A percentile compares a stretch with the other conserved stretches of the same genome.
These are phyloP conservation scores for Blastobotrys peoriensis DNA, from an alignment of 805 yeast species.

Conservation along the genomic window DNA sequence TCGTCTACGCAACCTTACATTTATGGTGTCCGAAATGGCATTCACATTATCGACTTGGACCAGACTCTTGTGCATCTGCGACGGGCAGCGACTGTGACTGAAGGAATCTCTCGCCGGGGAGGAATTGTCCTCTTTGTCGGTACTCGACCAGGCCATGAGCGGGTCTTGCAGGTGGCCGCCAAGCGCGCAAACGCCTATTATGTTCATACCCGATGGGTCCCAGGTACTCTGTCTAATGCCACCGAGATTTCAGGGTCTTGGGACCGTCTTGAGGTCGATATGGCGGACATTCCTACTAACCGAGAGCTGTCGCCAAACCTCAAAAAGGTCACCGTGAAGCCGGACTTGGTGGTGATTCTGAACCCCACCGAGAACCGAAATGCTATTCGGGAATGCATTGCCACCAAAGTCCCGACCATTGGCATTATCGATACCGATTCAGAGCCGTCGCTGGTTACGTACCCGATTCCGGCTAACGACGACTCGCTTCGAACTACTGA, in stretches of 20 bases:
- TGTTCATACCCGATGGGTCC: conserved; percentile 83
- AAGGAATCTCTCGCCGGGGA: conserved; percentile 76
- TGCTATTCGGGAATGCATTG: conserved; percentile 74
- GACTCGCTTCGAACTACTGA: conserved; percentile 80
- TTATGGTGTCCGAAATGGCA: conserved; percentile 83
- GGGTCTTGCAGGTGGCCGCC: conserved; percentile 76
- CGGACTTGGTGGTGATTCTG: conserved; percentile 80
- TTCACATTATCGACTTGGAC: conserved; percentile 85
- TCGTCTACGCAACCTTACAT: conserved; percentile 80
- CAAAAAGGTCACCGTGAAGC: conserved; percentile 53
- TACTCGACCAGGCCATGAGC: conserved; percentile 68
- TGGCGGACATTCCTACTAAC: conserved; percentile 61
- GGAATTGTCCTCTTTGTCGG: conserved; percentile 85
- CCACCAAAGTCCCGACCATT: conserved; percentile 81
- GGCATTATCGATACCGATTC: conserved; percentile 92
- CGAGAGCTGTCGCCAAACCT: conserved; percentile 49
- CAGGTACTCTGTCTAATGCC: conserved; percentile 89
- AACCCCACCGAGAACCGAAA: conserved; percentile 84
- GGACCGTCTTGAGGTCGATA: conserved; percentile 70
- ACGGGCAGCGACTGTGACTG: conserved; percentile 78
- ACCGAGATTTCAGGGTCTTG: conserved; percentile 53
- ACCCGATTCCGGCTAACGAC: conserved; percentile 95
- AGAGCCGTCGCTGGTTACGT: conserved; percentile 83
- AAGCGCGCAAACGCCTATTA: conserved; percentile 70
- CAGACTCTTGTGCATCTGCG: conserved; percentile 70